phyloP scores from a whole-genome alignment of 2,329 filamentous ascomycete genomes.

The Pseudogymnoascus sp. region DNA sequence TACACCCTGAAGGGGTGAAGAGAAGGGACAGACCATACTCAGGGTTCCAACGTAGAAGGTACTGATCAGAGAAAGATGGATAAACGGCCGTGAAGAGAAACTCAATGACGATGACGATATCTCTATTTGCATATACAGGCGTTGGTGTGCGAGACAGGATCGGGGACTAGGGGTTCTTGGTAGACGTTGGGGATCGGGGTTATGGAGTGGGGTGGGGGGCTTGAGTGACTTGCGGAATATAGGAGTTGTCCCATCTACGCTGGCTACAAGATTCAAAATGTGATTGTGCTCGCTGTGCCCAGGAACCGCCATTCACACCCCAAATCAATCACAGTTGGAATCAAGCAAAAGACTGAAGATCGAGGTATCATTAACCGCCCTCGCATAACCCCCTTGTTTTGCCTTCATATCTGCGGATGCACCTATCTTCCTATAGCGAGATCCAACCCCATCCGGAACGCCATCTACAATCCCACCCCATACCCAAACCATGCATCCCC shows the following conservation, averaged over 20 bases:
- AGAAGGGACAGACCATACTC: not conserved
- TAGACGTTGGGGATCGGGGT: slow-evolving; percentile 5
- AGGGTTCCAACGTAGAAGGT: not conserved
- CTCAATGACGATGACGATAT: slow-evolving; percentile 7
- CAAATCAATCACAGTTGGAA: not conserved
- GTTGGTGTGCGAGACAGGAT: not conserved
- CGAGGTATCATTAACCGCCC: slow-evolving; percentile 1
- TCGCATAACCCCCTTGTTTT: not conserved
- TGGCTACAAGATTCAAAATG: not conserved
- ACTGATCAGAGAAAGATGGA: not conserved
- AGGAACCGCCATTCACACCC: not conserved
- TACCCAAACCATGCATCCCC: not conserved
- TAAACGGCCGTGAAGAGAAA: not conserved
- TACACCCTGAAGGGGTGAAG: not conserved
- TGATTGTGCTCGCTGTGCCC: not conserved
- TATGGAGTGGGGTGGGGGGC: not conserved
- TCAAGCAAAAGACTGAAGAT: not conserved
- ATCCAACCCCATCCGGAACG: slow-evolving; percentile 5
- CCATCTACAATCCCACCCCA: slow-evolving; percentile 3
- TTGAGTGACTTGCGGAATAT: slow-evolving; percentile 4
- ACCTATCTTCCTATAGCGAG: not conserved
- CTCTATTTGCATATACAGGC: slow-evolving; percentile 6
- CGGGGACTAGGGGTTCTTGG: not conserved
- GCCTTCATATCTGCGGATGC: not conserved
- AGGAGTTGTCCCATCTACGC: not conserved